Evolutionary conservation across 768 basidiomycete genomes (phyloP), one percentile per base, ranked within the genome.

Genomic region (Tricholoma terreum): DNA sequence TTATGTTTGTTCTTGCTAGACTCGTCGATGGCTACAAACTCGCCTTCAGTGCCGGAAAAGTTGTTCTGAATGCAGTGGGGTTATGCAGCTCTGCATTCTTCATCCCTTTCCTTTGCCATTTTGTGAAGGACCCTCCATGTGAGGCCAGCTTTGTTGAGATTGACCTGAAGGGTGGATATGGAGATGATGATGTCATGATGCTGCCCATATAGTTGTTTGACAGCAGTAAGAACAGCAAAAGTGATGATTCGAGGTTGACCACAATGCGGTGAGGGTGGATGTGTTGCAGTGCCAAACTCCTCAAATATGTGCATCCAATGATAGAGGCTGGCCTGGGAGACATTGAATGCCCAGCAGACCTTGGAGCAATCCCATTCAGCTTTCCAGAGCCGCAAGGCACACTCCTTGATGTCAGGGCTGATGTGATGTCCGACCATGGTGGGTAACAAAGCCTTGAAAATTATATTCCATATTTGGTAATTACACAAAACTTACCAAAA

Each of bases 401-500:
- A 61, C 24, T 70, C 64, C 53, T 72, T 70, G 46, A 69, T 24
- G 22, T 70, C 65, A 17, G 51, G 14, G 43, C 67, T 67, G 48
- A 71, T 69, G 14, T 52, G 36, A 24, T 53, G 52, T 49, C 68
- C 60, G 31, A 55, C 64, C 65, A 66, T 64, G 19, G 40, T 42
- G 40, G 40, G 40, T 42, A 42, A 19, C 17, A 42, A 42, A 30
- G 33, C 48, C 22, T 50, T 11, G 17, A 27, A 42, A 42, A 42
- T 42, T 42, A 42, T 42, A 42, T 42, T 42, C n/a, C 40, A 46
- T 14, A 46, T 46, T 9, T 46, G 5, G 31, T 33, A 33, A 33
- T 33, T 33, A 33, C 31, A 33, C 31, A 33, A 33, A 33, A 33
- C 31, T 10, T 10, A 5, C 31, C 31, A 33, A 33, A 33, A 33